Evolutionary conservation across 1,139 yeast species (phyloP).

Genomic region (Ogataea hybrid): DNA sequence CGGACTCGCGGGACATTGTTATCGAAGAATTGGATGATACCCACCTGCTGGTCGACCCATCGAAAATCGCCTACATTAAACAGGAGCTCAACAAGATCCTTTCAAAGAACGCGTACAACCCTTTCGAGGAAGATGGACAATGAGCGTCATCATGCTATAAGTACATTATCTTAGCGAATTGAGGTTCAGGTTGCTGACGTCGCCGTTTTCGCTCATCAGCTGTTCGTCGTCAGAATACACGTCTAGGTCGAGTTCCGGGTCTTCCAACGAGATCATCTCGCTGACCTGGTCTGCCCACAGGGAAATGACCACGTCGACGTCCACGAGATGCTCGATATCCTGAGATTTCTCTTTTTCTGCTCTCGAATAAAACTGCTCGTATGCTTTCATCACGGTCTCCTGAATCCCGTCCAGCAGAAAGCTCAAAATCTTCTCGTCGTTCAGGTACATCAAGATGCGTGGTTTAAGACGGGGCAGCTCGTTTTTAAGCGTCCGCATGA

Average conservation of each 20-base stretch:
- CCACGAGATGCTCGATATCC: constrained; percentile 41
- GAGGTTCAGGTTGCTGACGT: constrained; percentile 21
- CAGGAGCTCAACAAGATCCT: constrained; percentile 70
- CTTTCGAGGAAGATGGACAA: constrained; percentile 66
- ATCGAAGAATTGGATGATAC: constrained; percentile 83
- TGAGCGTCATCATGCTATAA: not conserved
- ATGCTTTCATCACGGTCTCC: constrained; percentile 49
- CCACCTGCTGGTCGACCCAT: constrained; percentile 76
- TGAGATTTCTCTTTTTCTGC: constrained; percentile 20
- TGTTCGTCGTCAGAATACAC: constrained; percentile 13
- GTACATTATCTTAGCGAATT: constrained; percentile 12
- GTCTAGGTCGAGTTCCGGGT: constrained; percentile 12
- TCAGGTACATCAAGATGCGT: constrained; percentile 47
- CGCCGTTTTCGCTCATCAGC: constrained; percentile 21
- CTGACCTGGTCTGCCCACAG: constrained; percentile 47
- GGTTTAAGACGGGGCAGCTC: constrained; percentile 56
- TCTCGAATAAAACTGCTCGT: constrained; percentile 42
- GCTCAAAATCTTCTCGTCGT: constrained; percentile 39
- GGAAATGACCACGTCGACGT: constrained; percentile 53
- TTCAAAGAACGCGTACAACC: constrained; percentile 81
- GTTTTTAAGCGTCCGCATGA: constrained; percentile 48
- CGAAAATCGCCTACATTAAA: constrained; percentile 73
- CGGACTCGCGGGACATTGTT: constrained; percentile 69
- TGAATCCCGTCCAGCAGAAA: constrained; percentile 59
- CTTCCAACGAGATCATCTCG: constrained; percentile 27